A percentile compares a stretch with the other conserved stretches of the same genome.
These are phyloP conservation scores for Suillus brevipes DNA, from an alignment of 768 basidiomycete species.

Conservation along the genomic window DNA sequence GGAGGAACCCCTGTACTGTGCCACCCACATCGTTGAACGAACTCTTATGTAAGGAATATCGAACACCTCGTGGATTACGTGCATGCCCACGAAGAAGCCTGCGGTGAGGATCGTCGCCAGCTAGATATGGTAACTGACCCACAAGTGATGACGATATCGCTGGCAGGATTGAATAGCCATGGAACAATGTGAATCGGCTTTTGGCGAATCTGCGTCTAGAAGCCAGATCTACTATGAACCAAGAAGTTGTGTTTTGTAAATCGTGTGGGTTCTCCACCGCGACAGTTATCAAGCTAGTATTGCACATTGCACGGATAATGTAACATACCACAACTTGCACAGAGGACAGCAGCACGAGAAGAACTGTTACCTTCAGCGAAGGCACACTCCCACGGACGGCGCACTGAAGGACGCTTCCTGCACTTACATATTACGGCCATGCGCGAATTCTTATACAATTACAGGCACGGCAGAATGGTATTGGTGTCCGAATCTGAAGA, in stretches of 20 bases:
- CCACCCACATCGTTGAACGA: not conserved
- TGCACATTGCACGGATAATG: not conserved
- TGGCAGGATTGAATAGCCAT: not conserved
- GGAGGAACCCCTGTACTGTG: not conserved
- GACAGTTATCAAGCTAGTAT: not conserved
- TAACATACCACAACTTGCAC: not conserved
- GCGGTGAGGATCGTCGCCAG: not conserved
- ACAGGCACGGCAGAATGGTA: not conserved
- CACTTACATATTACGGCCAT: not conserved
- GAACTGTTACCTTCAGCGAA: not conserved
- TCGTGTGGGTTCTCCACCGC: not conserved
- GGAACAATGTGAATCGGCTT: not conserved
- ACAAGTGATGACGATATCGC: not conserved
- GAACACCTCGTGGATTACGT: conserved; percentile 1
- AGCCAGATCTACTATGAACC: not conserved
- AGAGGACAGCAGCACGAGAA: not conserved
- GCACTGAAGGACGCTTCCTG: not conserved
- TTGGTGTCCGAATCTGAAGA: not conserved
- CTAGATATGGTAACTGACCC: not conserved
- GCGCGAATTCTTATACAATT: not conserved
- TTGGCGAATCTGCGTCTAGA: not conserved
- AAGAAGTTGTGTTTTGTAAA: too few relatives aligned
- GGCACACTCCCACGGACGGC: not conserved
- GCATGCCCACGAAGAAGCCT: not conserved
- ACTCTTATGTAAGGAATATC: not conserved